Evolutionary conservation across 2,329 filamentous ascomycete species (phyloP), one percentile per base, ranked within the genome.

Genomic region (Geosmithia morbida): DNA sequence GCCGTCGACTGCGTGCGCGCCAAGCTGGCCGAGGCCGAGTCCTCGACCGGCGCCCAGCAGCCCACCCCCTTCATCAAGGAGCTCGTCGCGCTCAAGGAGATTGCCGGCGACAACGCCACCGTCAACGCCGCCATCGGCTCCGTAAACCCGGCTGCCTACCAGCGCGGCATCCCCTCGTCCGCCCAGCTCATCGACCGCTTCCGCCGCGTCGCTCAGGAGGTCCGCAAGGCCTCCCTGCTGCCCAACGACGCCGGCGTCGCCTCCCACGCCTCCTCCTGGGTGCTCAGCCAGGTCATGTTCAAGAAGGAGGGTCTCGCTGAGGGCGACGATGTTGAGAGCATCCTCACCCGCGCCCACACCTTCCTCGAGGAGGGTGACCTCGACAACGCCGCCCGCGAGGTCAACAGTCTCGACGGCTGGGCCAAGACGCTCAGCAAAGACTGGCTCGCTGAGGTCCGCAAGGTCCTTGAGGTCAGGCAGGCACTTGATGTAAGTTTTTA

Each of bases 61-160:
- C 85, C 90, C 18, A 77, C 79, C 41, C 92, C 92, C 3, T 98
- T 98, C 63, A 78, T 95, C 58, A 81, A 83, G 52, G 92, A 98
- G 69, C 80, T 98, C 14, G 87, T 94, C 18, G 92, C 92, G 3
- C 77, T 98, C 48, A 95, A 95, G 69, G 88, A 96, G 65, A 86
- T 95, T 55, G 87, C 87, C 3, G 75, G 77, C 29, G 84, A 87
- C 46, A 86, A 95, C 61, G 71, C 85, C 1, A 84, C 97, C 6
- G 87, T 98, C 50, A 83, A 87, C 56, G 90, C 90, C 3, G 92
- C 92, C 50, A 94, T 98, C 57, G 85, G 86, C n/a, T 94, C 88
- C 29, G 94, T 98, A 66, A 94, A 94, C 70, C 92, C 92, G 2
- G 71, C 77, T 11, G 87, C 92, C 18, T 98, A 98, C 70, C 92